phyloP scores from a whole-genome alignment of 2,329 filamentous ascomycete species.

The Leptographium lundbergii region DNA sequence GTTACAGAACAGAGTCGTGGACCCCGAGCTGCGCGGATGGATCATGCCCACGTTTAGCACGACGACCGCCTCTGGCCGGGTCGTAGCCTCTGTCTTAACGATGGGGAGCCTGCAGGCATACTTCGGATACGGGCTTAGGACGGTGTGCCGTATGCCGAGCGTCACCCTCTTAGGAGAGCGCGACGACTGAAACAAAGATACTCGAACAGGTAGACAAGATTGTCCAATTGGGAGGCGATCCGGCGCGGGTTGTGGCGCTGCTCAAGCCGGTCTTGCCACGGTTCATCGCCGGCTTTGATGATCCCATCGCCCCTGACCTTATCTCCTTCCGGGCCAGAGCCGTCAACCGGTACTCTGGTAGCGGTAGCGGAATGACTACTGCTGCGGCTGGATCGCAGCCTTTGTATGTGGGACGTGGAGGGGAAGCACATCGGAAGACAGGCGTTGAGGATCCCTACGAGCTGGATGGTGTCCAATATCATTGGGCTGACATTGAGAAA shows the following conservation, averaged over 20 bases:
- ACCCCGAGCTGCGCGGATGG: slow-evolving; percentile 29
- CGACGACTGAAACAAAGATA: slow-evolving; percentile 27
- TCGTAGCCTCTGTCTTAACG: slow-evolving; percentile 32
- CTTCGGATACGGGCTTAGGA: slow-evolving; percentile 23
- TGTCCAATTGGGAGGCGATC: slow-evolving; percentile 8
- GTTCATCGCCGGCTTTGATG: slow-evolving; percentile 16
- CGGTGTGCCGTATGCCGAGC: slow-evolving; percentile 34
- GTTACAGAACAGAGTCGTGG: slow-evolving; percentile 28
- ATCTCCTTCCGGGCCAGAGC: slow-evolving; percentile 19
- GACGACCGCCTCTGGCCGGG: slow-evolving; percentile 29
- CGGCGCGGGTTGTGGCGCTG: slow-evolving; percentile 10
- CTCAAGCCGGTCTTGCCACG: slow-evolving; percentile 13
- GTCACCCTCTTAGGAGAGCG: slow-evolving; percentile 34
- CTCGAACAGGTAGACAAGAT: slow-evolving; percentile 7
- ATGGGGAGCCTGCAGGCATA: slow-evolving; percentile 39
- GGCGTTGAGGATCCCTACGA: background rate
- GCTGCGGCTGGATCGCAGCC: slow-evolving; percentile 20
- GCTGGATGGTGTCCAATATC: background rate
- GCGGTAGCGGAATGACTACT: slow-evolving; percentile 18
- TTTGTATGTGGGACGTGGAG: slow-evolving; percentile 20
- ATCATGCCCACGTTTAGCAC: slow-evolving; percentile 40
- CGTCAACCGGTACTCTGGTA: slow-evolving; percentile 16
- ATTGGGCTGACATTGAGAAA: background rate
- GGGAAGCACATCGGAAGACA: slow-evolving; percentile 4
- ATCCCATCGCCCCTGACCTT: slow-evolving; percentile 12